phyloP scores from a whole-genome alignment of 768 basidiomycete species.

The Pilatotrama ljubarskyi region DNA sequence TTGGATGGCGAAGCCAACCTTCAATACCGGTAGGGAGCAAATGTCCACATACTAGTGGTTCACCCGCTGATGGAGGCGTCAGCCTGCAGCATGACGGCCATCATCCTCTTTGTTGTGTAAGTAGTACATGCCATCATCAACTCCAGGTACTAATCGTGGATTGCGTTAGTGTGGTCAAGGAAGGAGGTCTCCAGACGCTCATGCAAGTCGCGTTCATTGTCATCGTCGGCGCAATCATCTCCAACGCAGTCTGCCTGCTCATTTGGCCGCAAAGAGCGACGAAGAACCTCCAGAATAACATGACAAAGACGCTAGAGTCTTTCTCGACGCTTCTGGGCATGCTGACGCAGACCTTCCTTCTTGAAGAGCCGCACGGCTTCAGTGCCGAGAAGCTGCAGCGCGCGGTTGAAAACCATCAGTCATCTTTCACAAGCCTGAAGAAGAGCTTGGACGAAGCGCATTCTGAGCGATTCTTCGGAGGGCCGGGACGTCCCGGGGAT shows the following conservation, averaged over 20 bases:
- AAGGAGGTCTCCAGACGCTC: constrained; percentile 79
- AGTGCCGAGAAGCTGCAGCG: constrained; percentile 67
- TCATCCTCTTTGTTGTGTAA: constrained; percentile 83
- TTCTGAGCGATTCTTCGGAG: constrained; percentile 67
- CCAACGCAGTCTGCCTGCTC: constrained; percentile 81
- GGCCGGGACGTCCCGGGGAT: constrained; percentile 21
- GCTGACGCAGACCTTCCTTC: constrained; percentile 82
- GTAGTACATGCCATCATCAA: too few species aligned
- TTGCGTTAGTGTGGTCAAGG: constrained; percentile 76
- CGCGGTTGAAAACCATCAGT: constrained; percentile 84
- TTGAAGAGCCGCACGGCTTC: constrained; percentile 64
- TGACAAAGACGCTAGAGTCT: constrained; percentile 83
- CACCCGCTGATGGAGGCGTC: neutral
- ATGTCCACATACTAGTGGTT: neutral
- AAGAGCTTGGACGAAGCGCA: constrained; percentile 84
- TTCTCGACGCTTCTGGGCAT: constrained; percentile 84
- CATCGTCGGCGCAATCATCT: constrained; percentile 68
- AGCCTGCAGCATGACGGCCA: constrained; percentile 86
- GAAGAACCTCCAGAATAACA: constrained; percentile 76
- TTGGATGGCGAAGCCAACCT: constrained; percentile 86
- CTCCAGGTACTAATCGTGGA: too few species aligned
- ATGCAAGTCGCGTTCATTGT: constrained; percentile 78
- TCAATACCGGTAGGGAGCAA: constrained; percentile 69
- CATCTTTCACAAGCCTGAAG: constrained; percentile 87
- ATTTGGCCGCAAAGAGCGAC: constrained; percentile 89